A percentile compares a stretch with the other conserved stretches of the same genome.
phyloP scores from a whole-genome alignment of 75 land plant genomes.

The Ceratopteris richardii region DNA sequence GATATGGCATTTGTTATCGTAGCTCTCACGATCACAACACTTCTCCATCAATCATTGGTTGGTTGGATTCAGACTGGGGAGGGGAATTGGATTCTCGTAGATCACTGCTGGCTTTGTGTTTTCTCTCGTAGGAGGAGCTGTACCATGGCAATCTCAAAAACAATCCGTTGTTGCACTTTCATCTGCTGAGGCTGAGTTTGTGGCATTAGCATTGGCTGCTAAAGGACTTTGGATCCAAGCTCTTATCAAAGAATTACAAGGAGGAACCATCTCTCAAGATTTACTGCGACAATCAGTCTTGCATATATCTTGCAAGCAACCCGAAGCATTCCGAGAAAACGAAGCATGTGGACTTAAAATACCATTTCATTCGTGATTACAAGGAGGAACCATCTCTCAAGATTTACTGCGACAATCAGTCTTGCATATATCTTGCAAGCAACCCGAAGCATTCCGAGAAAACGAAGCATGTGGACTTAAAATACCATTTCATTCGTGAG shows the following conservation, averaged over 20 bases:
- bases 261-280: too few relatives aligned
- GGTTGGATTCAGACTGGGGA: conserved; percentile 12
- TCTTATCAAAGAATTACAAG: conserved; percentile 3
- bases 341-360: too few relatives aligned
- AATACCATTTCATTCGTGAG: conserved; percentile 10
- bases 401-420: conserved; percentile 10
- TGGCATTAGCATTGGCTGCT: conserved; percentile 1
- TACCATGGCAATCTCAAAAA: conserved; percentile 4
- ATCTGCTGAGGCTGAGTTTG: conserved; percentile 6
- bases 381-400: neutral
- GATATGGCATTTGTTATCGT: neutral
- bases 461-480: conserved; percentile 6
- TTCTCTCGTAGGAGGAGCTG: conserved; percentile 1
- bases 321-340: too few relatives aligned
- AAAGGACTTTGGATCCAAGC: conserved; percentile 10
- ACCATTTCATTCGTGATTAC: too few relatives aligned
- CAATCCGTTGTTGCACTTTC: conserved; percentile 9
- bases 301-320: conserved; percentile 2
- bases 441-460: conserved; percentile 6
- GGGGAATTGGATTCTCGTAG: neutral
- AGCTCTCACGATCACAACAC: neutral
- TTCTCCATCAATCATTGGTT: neutral
- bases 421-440: conserved; percentile 1
- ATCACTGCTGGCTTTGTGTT: conserved; percentile 9
- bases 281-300: conserved; percentile 8